A percentile compares a stretch with the other conserved stretches of the same genome.
Evolutionary conservation across 2,329 filamentous ascomycete species (phyloP).

Genomic region (Blastomyces gilchristii): DNA sequence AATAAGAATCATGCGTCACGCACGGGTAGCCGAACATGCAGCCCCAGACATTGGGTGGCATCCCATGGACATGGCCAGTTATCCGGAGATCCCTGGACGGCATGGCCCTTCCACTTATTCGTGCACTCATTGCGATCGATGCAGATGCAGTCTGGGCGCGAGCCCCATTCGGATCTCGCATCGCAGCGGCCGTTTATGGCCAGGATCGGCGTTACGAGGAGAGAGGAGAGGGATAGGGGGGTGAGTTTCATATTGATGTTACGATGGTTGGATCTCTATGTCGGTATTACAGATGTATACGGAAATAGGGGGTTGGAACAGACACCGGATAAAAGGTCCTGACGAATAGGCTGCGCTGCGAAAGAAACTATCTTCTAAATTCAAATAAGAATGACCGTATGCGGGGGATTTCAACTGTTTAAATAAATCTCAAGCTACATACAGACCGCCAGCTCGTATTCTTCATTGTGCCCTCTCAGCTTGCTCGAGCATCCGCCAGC

Average conservation of each 20-base stretch:
- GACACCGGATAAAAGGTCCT: not conserved
- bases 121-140: slow-evolving; percentile 5
- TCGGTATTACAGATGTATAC: not conserved
- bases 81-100: not conserved
- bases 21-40: slow-evolving; percentile 3
- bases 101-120: not conserved
- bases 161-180: not conserved
- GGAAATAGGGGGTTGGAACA: not conserved
- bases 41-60: not conserved
- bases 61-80: slow-evolving; percentile 3
- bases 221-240: not conserved
- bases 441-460: not conserved
- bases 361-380: not conserved
- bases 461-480: not conserved
- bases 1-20: slow-evolving; percentile 6
- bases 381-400: not conserved
- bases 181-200: slow-evolving; percentile 3
- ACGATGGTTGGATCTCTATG: not conserved
- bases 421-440: not conserved
- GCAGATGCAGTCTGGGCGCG: slow-evolving; percentile 5
- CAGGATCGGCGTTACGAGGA: not conserved
- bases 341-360: not conserved
- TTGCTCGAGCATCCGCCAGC: not conserved
- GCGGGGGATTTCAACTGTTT: not conserved
- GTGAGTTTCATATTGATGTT: not conserved